Evolutionary conservation across 31 red algal species (phyloP), one percentile per base, ranked within the genome.

Genomic region (Bonnemaisonia californica): DNA sequence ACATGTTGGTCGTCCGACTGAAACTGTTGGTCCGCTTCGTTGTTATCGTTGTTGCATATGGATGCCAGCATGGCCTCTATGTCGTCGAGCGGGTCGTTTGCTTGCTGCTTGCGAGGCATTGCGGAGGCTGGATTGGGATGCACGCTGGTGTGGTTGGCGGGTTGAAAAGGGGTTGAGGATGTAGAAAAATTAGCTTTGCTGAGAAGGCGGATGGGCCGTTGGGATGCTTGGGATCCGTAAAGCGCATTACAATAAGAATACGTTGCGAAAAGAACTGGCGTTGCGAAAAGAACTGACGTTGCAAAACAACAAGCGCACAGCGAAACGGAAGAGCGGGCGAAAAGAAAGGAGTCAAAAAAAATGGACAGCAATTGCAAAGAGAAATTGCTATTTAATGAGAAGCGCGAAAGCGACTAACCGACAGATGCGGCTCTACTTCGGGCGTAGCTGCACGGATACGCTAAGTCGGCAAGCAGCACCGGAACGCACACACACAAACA

Each of bases 81-180:
- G 37, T 70, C 66, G 39, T 70, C 66, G 31, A 70, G 35, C 5
- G 66, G 27, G 41, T 42, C 21, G 74, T 59, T 61, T 62, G 57
- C 45, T 37, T n/a, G 57, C 3, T 26, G 39, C 62, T 5, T 78
- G 35, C 26, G 60, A 57, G 35, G 31, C 57, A 48, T 47, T 22
- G 51, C 51, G 58, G 71, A 57, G 21, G 2, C 19, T 57, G 27
- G 41, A 22, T 12, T 61, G 18, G 34, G 74, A 23, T 28, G 30
- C 30, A 3, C 34, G 54, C 74, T 37, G 24, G 2, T 21, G n/a
- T 4, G 45, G 45, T 51, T 7, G 45, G 45, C 16, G 45, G 16
- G n/a, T n/a, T n/a, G n/a, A n/a, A n/a, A n/a, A n/a, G n/a, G n/a
- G n/a, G n/a, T n/a, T n/a, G n/a, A n/a, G n/a, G n/a, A n/a, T n/a